These are phyloP conservation scores for Blumeria graminis DNA, from an alignment of 2,329 filamentous ascomycete genomes.

Conservation along the genomic window DNA sequence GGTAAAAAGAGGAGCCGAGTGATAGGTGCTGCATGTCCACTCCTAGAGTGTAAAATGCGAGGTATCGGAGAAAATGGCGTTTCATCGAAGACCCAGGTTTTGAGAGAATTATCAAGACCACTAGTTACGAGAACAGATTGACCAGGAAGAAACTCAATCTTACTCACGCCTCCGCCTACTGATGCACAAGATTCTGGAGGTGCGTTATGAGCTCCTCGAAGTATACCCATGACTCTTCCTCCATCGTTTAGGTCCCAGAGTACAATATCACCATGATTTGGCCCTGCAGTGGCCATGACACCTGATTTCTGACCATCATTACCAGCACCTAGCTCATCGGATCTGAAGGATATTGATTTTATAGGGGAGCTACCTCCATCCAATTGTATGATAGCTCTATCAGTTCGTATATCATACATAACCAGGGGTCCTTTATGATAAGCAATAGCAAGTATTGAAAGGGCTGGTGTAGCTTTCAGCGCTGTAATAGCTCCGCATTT, in stretches of 20 bases:
- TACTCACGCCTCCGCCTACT: conserved; percentile 60
- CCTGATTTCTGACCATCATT: conserved; percentile 66
- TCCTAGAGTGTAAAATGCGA: conserved; percentile 60
- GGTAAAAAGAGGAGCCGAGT: conserved; percentile 68
- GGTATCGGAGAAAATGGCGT: conserved; percentile 72
- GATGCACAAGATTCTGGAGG: conserved; percentile 25
- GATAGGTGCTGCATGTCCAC: conserved; percentile 71
- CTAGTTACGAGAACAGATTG: conserved; percentile 80
- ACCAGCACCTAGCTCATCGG: conserved; percentile 68
- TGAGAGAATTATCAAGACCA: conserved; percentile 78
- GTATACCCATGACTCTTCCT: conserved; percentile 61
- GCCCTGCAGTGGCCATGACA: conserved; percentile 79
- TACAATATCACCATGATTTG: conserved; percentile 62
- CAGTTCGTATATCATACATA: conserved; percentile 60
- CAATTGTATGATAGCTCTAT: conserved; percentile 46
- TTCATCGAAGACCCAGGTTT: conserved; percentile 92
- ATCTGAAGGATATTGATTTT: conserved; percentile 71
- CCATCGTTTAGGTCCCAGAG: conserved; percentile 91
- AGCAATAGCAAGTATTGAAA: conserved; percentile 71
- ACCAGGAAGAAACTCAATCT: conserved; percentile 67
- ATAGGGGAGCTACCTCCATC: conserved; percentile 44
- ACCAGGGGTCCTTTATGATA: conserved; percentile 58
- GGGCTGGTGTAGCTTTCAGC: conserved; percentile 57
- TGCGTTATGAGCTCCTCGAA: conserved; percentile 72
- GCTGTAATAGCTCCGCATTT: conserved; percentile 66